Evolutionary conservation across 2,329 filamentous ascomycete genomes (phyloP), one percentile per base, ranked within the genome.

Genomic region (Exophiala phaeomuriformis): DNA sequence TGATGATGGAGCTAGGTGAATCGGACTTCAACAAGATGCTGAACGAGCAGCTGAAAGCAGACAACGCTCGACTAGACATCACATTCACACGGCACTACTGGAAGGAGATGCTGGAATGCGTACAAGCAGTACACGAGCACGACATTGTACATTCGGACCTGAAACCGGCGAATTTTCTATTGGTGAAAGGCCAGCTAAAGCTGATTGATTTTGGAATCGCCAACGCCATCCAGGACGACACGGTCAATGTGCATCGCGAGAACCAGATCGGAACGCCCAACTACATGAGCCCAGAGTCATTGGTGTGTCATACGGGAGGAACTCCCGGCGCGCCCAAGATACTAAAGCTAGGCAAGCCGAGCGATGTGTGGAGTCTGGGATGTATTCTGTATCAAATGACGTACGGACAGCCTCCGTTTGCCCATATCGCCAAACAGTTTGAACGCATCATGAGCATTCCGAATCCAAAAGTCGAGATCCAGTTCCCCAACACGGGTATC

Each of bases 191-290:
- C 28, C 82, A 85, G 29, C 77, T 98, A 36, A 98, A 98, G 70
- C 80, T 98, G 52, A 98, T 98, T 65, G 93, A 98, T 71, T 98
- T 98, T 68, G 93, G 93, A 63, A 98, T 98, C 66, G 93, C 93
- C 53, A 95, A 96, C 66, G 90, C 93, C 47, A 98, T 98, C 64
- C 87, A 95, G 71, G 93, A 97, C 67, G 83, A 96, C 71, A 98
- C 93, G 0, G 86, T 96, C 69, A 98, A 98, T 63, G 90, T 98
- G 7, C 93, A 98, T 71, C 87, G 93, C 53, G 93, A 98, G 67
- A 88, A 85, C 7, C 90, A 97, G 71, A 84, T 97, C 58, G 93
- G 94, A 52, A 98, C 93, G 0, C 90, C 93, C 2, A 98, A 95
- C 69, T 98, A 96, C 75, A 98, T 98, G 93, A 94, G 89, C 1